Base-by-base conservation (phyloP, 2,329 filamentous ascomycete genomes). In the Talaromyces sp. region DNA sequence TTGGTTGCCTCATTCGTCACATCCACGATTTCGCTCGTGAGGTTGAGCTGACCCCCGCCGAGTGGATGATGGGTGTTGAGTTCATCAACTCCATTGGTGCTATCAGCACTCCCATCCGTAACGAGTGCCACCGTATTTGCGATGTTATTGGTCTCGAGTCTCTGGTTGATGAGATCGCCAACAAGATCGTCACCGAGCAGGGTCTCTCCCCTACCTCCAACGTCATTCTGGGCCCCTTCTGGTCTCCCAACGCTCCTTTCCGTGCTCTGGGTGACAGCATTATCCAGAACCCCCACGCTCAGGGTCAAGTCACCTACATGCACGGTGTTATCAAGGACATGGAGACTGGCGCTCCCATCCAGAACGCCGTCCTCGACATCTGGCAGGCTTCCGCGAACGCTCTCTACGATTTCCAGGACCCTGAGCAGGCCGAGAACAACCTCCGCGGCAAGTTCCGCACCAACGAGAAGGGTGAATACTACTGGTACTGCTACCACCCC, bases 141-240 rank as follows among this genome's bases (percentile, higher is more conserved):
- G 88, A 91, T 68, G 82, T 91, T 37, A 79, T 91, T 36, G 89
- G 88, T 17, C 78, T 91, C 19, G 89, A 91, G 66, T 79, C 79
- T 7, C 82, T 89, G n/a, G 88, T 91, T 43, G 89, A 92, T 69
- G 88, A 92, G 69, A 91, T 93, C 66, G 87, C 87, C 58, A 86
- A 86, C 75, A 85, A 85, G 62, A 77, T 83, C 53, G 75, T 85
- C 66, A 83, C 84, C 59, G 83, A 88, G 52, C 80, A 81, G 51
- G 70, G 69, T n/a, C 78, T 83, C 56, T 77, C 81, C 55, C 86
- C 87, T 42, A 90, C 88, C n/a, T 89, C 86, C 3, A 88, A 86
- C 56, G 82, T 87, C 54, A 91, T 91, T 66, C 85, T 91, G 55
- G 88, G 88, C 2, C 88, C 88, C 59, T 90, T 91, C 80, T 91